phyloP scores from a whole-genome alignment of 2,329 filamentous ascomycete genomes.

The Exophiala mesophila region DNA sequence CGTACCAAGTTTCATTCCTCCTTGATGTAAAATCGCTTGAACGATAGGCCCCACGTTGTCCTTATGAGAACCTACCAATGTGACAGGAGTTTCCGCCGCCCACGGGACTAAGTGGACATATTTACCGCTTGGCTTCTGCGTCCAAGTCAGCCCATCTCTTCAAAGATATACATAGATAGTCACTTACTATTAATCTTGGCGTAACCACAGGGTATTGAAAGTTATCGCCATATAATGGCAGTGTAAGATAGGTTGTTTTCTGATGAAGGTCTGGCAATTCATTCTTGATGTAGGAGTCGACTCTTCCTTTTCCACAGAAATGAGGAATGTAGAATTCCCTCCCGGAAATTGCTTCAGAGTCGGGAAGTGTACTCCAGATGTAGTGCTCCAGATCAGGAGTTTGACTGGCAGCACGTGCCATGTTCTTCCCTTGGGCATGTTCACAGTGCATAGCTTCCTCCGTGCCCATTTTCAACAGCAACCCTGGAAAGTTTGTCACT shows the following conservation, averaged over 20 bases:
- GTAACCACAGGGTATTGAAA: conserved; percentile 28
- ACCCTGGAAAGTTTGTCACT: conserved; percentile 41
- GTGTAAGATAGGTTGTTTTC: conserved; percentile 41
- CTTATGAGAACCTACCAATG: conserved; percentile 30
- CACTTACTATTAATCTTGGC: conserved; percentile 26
- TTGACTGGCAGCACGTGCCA: conserved; percentile 39
- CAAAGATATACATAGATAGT: not conserved
- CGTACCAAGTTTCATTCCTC: conserved; percentile 28
- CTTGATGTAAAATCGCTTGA: conserved; percentile 31
- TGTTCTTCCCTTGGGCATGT: conserved; percentile 37
- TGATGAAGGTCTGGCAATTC: conserved; percentile 28
- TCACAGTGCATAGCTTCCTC: conserved; percentile 37
- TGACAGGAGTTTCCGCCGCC: conserved; percentile 28
- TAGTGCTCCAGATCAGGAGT: conserved; percentile 40
- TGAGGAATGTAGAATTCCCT: conserved; percentile 38
- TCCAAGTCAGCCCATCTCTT: conserved; percentile 3
- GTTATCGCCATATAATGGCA: conserved; percentile 36
- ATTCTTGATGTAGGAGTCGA: conserved; percentile 39
- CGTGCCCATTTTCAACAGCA: conserved; percentile 28
- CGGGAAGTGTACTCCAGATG: conserved; percentile 45
- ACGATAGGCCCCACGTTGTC: conserved; percentile 35
- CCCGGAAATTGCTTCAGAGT: conserved; percentile 29
- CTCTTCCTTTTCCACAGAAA: conserved; percentile 40
- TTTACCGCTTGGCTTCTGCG: conserved; percentile 24
- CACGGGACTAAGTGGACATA: conserved; percentile 31